Base-by-base conservation (phyloP, 805 yeast species). In the Kodamaea kaohsiungensis region DNA sequence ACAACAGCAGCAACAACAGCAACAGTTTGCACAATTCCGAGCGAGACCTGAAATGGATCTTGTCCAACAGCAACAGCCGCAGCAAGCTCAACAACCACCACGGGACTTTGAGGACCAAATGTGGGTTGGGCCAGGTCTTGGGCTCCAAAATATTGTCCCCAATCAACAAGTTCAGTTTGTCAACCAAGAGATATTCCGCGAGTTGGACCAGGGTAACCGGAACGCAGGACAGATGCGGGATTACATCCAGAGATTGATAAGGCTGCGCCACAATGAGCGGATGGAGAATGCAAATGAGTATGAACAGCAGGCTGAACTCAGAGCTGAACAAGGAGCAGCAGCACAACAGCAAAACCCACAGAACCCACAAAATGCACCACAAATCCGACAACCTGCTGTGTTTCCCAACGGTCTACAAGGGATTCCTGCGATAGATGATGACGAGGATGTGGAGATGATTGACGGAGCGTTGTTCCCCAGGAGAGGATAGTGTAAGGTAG, bases 371-470 rank as follows among this genome's bases (percentile, higher is more conserved):
- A 66, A 74, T 59, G 79, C 78, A 3, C 79, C 79, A 1, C 79
- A 73, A 42, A 71, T 75, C 9, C 59, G 61, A 15, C 80, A 75
- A 55, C 77, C 76, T 5, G 71, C 79, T 13, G 76, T 76, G 2
- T 76, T 76, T 53, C 71, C 76, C 18, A 60, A 59, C 59, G 68
- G 63, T 27, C 60, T 62, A 48, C 53, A 63, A 58, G 52, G 59
- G 6, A 56, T 56, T 13, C 68, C 70, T 3, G 55, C 58, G 15
- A 53, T 62, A n/a, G 59, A 63, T 48, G 67, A 65, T 5, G 65
- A 61, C 46, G 54, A 52, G 30, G 73, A 76, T 48, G 60, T 61
- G 22, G 73, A 70, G 37, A 69, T 69, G 72, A 18, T 35, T 22
- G 76, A 71, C 48, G 58, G 59, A 12, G 61, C 60, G 7, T 55